Conservation (phyloP, 345 rosid species). For the Dipteronia sinensis region DNA sequence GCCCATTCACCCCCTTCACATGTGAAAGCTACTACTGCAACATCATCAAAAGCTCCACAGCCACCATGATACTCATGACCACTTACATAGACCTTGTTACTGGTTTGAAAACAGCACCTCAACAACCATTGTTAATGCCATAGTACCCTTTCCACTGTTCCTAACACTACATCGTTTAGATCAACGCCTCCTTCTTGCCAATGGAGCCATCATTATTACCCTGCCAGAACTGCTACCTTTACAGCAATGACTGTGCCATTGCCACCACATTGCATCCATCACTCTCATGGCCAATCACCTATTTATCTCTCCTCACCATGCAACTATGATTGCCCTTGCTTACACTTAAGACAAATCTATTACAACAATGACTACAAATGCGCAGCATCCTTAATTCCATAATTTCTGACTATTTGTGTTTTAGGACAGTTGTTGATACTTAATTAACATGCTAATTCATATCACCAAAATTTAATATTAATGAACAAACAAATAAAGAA, state of each 20-base stretch:
- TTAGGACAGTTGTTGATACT: not conserved
- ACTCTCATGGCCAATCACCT: not conserved
- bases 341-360: not conserved
- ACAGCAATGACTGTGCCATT: not conserved
- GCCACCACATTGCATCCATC: conserved; percentile 1
- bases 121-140: not conserved
- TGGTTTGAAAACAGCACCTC: not conserved
- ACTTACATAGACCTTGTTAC: not conserved
- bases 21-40: not conserved
- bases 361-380: not conserved
- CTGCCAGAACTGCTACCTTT: not conserved
- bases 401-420: not conserved
- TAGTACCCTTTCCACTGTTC: not conserved
- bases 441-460: not conserved
- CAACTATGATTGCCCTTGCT: not conserved
- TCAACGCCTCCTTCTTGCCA: not conserved
- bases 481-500: not conserved
- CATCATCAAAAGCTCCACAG: not conserved
- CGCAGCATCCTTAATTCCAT: not conserved
- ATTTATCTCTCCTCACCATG: not conserved
- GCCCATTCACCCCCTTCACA: conserved; percentile 1
- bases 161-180: not conserved
- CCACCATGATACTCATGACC: not conserved
- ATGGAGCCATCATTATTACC: not conserved
- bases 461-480: not conserved